Evolutionary conservation across 768 basidiomycete species (phyloP), one percentile per base, ranked within the genome.

Genomic region (Clavaria fumosa): DNA sequence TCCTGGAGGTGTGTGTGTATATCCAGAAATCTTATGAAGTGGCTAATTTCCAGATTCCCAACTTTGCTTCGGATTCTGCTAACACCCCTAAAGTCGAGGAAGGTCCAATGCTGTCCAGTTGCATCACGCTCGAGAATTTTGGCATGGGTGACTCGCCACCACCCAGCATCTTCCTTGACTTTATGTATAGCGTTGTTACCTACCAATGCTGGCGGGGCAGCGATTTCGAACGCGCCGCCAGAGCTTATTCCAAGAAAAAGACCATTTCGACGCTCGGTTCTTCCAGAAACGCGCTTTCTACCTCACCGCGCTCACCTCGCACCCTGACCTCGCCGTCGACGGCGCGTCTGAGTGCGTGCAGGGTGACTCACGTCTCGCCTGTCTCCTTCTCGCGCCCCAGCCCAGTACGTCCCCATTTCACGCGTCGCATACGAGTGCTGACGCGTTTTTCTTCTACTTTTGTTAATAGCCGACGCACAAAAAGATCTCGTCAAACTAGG

Each of bases 261-360:
- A 97, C 51, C 85, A 88, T 45, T 63, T 89, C 40, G 79, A 90
- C 51, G 71, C 76, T 5, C 73, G 95, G 7, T 89, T 81, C 54
- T 91, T 93, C 53, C 81, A 91, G 52, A 97, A 97, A 52, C 68
- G 85, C 26, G 78, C 86, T 0, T 89, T 81, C 52, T 99, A 86
- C 56, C 69, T 96, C 14, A 79, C 89, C 5, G 71, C 72, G 1
- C 58, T 58, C 30, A 54, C 58, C 23, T 55, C 64, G 9, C 62
- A 66, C 43, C 58, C 50, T 35, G 56, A 56, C 6, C 53, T 75
- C 11, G 62, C 65, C 10, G 69, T 82, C 3, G 72, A 82, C n/a
- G 56, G n/a, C n/a, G n/a, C n/a, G n/a, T n/a, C n/a, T n/a, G n/a
- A n/a, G n/a, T n/a, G n/a, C n/a, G n/a, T n/a, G n/a, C n/a, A n/a